These are phyloP conservation scores for Marasmius tenuissimus DNA, from an alignment of 1,284 basidiomycete species.

Conservation along the genomic window DNA sequence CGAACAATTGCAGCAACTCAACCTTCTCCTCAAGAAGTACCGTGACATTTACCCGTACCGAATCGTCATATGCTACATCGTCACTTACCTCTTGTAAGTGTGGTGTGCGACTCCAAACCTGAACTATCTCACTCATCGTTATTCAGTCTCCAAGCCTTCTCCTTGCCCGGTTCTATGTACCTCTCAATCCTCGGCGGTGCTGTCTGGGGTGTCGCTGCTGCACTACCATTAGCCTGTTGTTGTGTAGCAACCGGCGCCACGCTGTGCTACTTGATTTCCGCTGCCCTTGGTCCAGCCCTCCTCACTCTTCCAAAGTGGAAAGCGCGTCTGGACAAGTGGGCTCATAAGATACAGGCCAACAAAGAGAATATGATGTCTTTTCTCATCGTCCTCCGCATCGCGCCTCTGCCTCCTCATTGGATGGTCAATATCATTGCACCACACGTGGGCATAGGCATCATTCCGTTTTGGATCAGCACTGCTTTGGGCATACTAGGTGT, in stretches of 20 bases:
- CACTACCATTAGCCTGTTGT: conserved; percentile 88
- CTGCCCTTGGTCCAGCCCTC: conserved; percentile 86
- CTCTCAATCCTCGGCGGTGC: conserved; percentile 95
- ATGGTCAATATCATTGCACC: conserved; percentile 93
- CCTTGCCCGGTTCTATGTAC: conserved; percentile 97
- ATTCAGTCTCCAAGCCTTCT: conserved; percentile 89
- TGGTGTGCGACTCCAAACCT: conserved; percentile 2
- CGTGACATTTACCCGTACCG: conserved; percentile 81
- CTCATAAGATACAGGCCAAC: conserved; percentile 68
- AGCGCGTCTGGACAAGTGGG: conserved; percentile 80
- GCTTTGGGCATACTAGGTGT: conserved; percentile 92
- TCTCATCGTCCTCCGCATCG: conserved; percentile 90
- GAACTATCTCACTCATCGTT: not conserved
- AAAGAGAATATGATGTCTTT: conserved; percentile 84
- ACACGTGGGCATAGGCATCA: conserved; percentile 85
- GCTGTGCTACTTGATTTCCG: conserved; percentile 91
- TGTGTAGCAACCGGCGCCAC: conserved; percentile 91
- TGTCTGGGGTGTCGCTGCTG: conserved; percentile 90
- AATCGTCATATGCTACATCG: conserved; percentile 81
- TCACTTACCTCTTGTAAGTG: conserved; percentile 88
- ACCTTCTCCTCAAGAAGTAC: conserved; percentile 85
- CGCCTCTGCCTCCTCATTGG: conserved; percentile 96
- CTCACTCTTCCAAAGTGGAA: conserved; percentile 86
- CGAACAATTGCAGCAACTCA: conserved; percentile 78
- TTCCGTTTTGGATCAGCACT: conserved; percentile 89